Evolutionary conservation across 768 basidiomycete species (phyloP), one percentile per base, ranked within the genome.

Genomic region (Mycena indigotica): DNA sequence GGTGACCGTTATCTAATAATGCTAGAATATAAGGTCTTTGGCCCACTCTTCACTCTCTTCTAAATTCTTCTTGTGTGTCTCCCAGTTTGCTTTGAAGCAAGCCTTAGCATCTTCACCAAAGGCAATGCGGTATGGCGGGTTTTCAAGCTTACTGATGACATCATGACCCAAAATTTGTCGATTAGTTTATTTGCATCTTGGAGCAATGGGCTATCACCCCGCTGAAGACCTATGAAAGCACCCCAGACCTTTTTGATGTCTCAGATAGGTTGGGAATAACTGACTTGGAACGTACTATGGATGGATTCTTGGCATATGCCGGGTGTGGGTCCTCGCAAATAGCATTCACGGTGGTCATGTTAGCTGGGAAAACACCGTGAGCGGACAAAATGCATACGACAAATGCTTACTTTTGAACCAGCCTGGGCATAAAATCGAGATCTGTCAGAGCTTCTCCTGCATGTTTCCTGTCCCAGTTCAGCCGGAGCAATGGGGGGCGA

Each of bases 371-470:
- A 6, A 30, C 17, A 17, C n/a, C 25, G 26, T 13, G 45, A 49
- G 24, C 2, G 1, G 35, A 25, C 49, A 5, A 48, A 45, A 19
- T 2, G 23, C 28, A 28, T 3, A 28, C 25, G 25, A 21, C 4
- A 4, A 13, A 44, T 15, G 10, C 57, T 1, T 50, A 63, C 61
- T 63, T 35, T 63, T 63, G 55, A 63, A 63, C 61, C 61, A 63
- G 39, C 61, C 61, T 4, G 61, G 61, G 55, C 61, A 63, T 21
- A 63, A 28, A 32, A 58, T 21, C 54, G 51, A 50, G 39, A 63
- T 79, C 72, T 2, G 70, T 73, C 28, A 77, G 60, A 19, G 73
- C 76, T 53, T 77, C 75, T n/a, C 75, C 51, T 13, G 76, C 75
- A 76, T 57, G 46, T n/a, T 30, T 45, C 41, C 41, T 45, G 21